Evolutionary conservation across 305 asterid species (phyloP).

Genomic region (Stenogyne calaminthoides): DNA sequence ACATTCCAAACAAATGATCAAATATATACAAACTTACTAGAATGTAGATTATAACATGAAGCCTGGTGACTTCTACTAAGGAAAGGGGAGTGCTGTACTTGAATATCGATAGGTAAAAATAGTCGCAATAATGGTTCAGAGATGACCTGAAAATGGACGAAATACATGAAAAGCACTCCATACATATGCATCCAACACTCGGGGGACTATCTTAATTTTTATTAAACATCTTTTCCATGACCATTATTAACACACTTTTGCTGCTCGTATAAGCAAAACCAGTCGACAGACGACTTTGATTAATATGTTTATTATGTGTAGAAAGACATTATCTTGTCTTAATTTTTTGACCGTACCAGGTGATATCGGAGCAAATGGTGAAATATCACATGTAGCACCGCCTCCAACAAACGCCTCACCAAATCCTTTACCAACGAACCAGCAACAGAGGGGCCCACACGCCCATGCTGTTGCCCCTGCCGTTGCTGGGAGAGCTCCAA

Average conservation of each 20-base stretch:
- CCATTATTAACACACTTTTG: neutral
- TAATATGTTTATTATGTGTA: neutral
- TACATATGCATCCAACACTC: too few species aligned
- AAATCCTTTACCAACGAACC: slow-evolving; percentile 60
- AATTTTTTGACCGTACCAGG: slow-evolving; percentile 40
- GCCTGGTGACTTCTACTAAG: neutral
- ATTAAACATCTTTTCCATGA: neutral
- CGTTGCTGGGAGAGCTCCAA: slow-evolving; percentile 59
- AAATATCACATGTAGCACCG: slow-evolving; percentile 38
- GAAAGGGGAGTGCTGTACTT: neutral
- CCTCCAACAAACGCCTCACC: slow-evolving; percentile 44
- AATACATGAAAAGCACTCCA: too few species aligned
- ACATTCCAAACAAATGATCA: neutral
- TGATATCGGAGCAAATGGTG: slow-evolving; percentile 32
- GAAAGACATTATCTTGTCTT: neutral
- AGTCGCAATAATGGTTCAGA: neutral
- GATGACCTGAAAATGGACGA: too few species aligned
- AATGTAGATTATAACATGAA: neutral
- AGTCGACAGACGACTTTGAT: neutral
- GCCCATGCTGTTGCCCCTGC: slow-evolving; percentile 65
- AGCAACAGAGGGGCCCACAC: slow-evolving; percentile 47
- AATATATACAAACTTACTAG: neutral
- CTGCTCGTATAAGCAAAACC: neutral
- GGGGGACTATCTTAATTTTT: too few species aligned
- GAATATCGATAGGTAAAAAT: neutral